A percentile compares a stretch with the other conserved stretches of the same genome.
Evolutionary conservation across 345 rosid species (phyloP).

Genomic region (Citrus sinensis): DVS_A1.0 CM039163.1:4665501-4666000

Average conservation of each 20-base stretch:
- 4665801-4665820: too few relatives aligned
- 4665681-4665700: neutral
- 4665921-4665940: neutral
- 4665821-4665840: neutral
- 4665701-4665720: neutral
- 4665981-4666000: neutral
- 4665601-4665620: neutral
- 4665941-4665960: neutral
- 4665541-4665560: neutral
- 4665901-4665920: neutral
- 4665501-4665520: conserved; percentile 27
- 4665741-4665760: neutral
- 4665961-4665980: neutral
- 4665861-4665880: neutral
- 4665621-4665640: neutral
- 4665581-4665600: neutral
- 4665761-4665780: too few relatives aligned
- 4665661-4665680: neutral
- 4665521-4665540: neutral
- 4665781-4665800: neutral
- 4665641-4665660: neutral
- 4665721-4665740: neutral
- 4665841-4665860: neutral
- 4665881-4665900: neutral
- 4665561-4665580: neutral